Evolutionary conservation across 2,329 filamentous ascomycete species (phyloP).

Genomic region (Apiospora kogelbergensis): DNA sequence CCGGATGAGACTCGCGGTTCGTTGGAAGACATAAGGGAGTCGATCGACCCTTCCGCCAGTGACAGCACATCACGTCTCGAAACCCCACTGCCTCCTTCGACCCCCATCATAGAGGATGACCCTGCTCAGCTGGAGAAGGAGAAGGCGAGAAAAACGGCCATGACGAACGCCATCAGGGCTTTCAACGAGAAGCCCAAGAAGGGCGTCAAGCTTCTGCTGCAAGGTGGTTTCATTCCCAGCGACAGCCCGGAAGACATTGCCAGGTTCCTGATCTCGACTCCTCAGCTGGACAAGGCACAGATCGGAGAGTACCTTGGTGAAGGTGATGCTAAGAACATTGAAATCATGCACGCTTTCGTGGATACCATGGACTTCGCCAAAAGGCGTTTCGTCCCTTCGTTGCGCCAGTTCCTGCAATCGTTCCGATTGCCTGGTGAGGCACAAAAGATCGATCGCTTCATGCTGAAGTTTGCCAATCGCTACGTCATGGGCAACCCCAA

Average conservation of each 20-base stretch:
- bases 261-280: constrained; percentile 75
- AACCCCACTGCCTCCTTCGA: constrained; percentile 60
- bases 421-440: constrained; percentile 95
- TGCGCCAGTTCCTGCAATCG: constrained; percentile 88
- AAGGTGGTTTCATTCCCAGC: constrained; percentile 84
- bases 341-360: constrained; percentile 98
- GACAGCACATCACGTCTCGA: constrained; percentile 63
- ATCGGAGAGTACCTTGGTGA: constrained; percentile 95
- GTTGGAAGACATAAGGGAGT: constrained; percentile 61
- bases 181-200: constrained; percentile 99
- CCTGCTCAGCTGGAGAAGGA: constrained; percentile 92
- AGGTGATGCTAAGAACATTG: constrained; percentile 88
- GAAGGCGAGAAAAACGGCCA: constrained; percentile 89
- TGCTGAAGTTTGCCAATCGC: constrained; percentile 97
- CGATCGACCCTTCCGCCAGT: constrained; percentile 69
- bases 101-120: constrained; percentile 79
- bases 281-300: constrained; percentile 84
- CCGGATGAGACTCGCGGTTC: constrained; percentile 55
- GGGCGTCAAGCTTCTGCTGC: constrained; percentile 79
- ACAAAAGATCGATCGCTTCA: constrained; percentile 98
- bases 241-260: constrained; percentile 81
- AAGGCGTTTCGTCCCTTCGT: constrained; percentile 86
- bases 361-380: constrained; percentile 92
- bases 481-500: constrained; percentile 95
- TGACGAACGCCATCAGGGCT: constrained; percentile 82